Evolutionary conservation across 2,329 filamentous ascomycete genomes (phyloP).

Genomic region (Fusarium irregulare): DNA sequence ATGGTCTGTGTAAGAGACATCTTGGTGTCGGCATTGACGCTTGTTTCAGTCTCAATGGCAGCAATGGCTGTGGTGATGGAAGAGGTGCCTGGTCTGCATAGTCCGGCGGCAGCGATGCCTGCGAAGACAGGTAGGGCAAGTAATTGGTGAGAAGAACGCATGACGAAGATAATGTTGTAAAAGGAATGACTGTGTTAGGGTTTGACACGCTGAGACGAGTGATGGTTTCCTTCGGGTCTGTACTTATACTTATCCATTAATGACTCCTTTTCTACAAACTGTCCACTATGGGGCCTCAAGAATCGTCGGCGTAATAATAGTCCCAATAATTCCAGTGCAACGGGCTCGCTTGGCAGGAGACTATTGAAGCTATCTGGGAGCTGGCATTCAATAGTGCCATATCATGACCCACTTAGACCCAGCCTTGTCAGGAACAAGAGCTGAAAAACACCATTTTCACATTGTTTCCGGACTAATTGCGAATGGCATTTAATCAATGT

Average conservation of each 20-base stretch:
- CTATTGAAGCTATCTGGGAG: neutral
- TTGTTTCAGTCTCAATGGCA: neutral
- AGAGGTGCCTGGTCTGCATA: neutral
- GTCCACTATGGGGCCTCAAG: neutral
- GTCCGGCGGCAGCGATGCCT: neutral
- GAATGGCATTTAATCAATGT: neutral
- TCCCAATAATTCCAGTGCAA: neutral
- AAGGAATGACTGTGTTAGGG: neutral
- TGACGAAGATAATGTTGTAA: neutral
- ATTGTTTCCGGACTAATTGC: neutral
- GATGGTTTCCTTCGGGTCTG: neutral
- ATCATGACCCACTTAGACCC: neutral
- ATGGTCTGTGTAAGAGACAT: neutral
- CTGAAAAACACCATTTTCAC: neutral
- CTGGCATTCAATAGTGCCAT: neutral
- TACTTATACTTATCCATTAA: neutral
- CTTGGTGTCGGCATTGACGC: neutral
- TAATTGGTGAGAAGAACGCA: neutral
- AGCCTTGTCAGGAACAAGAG: neutral
- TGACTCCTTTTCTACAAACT: neutral
- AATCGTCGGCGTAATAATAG: neutral
- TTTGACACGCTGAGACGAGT: neutral
- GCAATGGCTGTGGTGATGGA: rapidly evolving
- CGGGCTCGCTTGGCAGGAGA: neutral
- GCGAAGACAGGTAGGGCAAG: neutral